A percentile compares a stretch with the other conserved stretches of the same genome.
phyloP scores from a whole-genome alignment of 257 asterid genomes.

The Solanum microdontum region DNA sequence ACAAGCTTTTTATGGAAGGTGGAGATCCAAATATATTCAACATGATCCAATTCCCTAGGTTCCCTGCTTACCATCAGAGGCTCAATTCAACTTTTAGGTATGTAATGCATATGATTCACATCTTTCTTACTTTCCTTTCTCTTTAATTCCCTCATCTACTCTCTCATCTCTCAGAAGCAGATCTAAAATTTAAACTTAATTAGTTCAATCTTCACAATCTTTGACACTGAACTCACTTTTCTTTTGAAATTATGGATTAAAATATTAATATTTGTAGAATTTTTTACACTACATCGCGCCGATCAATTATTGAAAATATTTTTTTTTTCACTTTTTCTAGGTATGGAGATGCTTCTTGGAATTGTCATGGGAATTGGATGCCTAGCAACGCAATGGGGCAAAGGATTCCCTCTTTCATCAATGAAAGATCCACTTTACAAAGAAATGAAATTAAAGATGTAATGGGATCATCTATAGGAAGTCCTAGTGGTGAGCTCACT shows the following conservation, averaged over 20 bases:
- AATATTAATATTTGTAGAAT: not conserved
- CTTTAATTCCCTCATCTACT: not conserved
- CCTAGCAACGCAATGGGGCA: slow-evolving; percentile 14
- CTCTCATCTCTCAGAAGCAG: not conserved
- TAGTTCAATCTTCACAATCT: not conserved
- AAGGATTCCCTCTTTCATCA: slow-evolving; percentile 13
- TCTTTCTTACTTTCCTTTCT: not conserved
- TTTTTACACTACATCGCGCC: not conserved
- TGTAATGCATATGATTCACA: not conserved
- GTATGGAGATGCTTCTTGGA: slow-evolving; percentile 35
- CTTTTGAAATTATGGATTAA: not conserved
- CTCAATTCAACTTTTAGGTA: slow-evolving; percentile 38
- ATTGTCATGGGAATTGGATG: slow-evolving; percentile 32
- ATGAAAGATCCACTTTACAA: slow-evolving; percentile 13
- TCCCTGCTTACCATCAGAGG: slow-evolving; percentile 8
- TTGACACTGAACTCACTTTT: not conserved
- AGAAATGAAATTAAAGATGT: slow-evolving; percentile 1
- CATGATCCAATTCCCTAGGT: slow-evolving; percentile 50
- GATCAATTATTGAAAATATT: not conserved
- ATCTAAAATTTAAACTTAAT: not conserved
- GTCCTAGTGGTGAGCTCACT: slow-evolving; percentile 1
- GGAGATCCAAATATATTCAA: slow-evolving; percentile 49
- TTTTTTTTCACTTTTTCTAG: slow-evolving; percentile 8
- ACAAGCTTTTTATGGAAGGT: slow-evolving; percentile 38
- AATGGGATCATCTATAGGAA: slow-evolving; percentile 10